phyloP scores from a whole-genome alignment of 805 yeast species.

The Candida maris region DNA sequence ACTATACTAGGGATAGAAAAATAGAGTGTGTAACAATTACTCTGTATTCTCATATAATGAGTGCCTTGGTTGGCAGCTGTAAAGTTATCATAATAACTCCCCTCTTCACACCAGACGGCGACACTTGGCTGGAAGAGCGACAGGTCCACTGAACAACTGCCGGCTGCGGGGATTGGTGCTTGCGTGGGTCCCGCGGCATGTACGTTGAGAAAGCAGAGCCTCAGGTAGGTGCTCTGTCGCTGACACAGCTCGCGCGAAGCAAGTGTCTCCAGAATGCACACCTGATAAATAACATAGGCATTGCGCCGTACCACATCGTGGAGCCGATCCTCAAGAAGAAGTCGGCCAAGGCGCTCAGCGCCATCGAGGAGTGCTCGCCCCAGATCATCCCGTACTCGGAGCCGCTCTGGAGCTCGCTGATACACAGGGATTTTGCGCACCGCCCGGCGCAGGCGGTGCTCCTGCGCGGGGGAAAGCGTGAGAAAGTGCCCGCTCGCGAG shows the following conservation, averaged over 20 bases:
- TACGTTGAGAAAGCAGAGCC: conserved; percentile 20
- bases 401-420: conserved; percentile 42
- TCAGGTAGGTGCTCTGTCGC: conserved; percentile 21
- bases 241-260: conserved; percentile 25
- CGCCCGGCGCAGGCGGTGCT: conserved; percentile 32
- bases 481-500: conserved; percentile 34
- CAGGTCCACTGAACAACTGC: too few relatives aligned
- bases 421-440: conserved; percentile 46
- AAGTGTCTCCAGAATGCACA: conserved; percentile 31
- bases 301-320: conserved; percentile 41
- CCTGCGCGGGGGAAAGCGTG: conserved; percentile 17
- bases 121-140: too few relatives aligned
- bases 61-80: too few relatives aligned
- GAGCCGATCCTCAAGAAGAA: conserved; percentile 44
- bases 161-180: too few relatives aligned
- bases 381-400: conserved; percentile 41
- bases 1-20: too few relatives aligned
- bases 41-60: too few relatives aligned
- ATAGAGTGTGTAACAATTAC: too few relatives aligned
- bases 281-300: conserved; percentile 31
- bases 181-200: too few relatives aligned
- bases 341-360: conserved; percentile 40
- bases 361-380: conserved; percentile 41
- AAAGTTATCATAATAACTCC: too few relatives aligned
- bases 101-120: too few relatives aligned